These are phyloP conservation scores for Taphrina pruni DNA, from an alignment of 1,139 yeast species.

Conservation along the genomic window DNA sequence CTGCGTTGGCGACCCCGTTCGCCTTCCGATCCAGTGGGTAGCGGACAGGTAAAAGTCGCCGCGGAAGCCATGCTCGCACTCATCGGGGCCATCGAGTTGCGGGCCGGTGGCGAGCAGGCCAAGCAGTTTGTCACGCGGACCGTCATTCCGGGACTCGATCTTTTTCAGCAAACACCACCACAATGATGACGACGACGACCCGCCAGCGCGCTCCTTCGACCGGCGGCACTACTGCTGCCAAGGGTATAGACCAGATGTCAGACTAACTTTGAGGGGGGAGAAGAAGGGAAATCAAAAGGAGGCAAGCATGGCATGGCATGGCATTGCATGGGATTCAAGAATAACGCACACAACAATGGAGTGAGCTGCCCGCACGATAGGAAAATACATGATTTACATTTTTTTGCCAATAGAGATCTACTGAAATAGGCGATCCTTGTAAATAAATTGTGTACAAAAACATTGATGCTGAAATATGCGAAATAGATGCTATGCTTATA, in stretches of 20 bases:
- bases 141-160: constrained; percentile 25
- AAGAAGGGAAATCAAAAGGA: not conserved
- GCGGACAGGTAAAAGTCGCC: constrained; percentile 26
- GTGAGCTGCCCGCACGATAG: too few species aligned
- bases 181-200: too few species aligned
- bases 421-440: too few species aligned
- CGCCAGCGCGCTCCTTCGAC: too few species aligned
- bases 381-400: too few species aligned
- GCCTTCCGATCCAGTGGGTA: not conserved
- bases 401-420: too few species aligned
- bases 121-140: constrained; percentile 18
- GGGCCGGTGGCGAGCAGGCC: constrained; percentile 17
- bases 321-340: not conserved
- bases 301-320: not conserved
- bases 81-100: constrained; percentile 26
- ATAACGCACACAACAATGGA: too few species aligned
- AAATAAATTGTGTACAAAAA: too few species aligned
- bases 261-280: not conserved
- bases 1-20: constrained; percentile 31
- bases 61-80: constrained; percentile 25
- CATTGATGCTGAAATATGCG: too few species aligned
- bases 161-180: not conserved
- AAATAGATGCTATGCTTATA: too few species aligned
- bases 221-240: too few species aligned
- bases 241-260: not conserved